These are phyloP conservation scores for Arctostaphylos glauca DNA, from an alignment of 148 eudicot species.

Conservation along the genomic window DNA sequence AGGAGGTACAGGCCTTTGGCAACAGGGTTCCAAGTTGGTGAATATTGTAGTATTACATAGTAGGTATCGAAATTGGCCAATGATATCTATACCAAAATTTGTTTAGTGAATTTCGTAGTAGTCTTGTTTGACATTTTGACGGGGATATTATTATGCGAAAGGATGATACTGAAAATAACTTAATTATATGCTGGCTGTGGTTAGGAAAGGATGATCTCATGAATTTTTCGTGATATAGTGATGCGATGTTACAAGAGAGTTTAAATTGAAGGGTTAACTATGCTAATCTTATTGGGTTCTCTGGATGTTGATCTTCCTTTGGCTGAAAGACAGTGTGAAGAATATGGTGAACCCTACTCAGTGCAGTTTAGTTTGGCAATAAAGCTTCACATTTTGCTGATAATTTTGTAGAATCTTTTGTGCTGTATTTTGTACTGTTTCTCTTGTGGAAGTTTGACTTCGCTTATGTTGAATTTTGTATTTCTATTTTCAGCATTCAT, in stretches of 20 bases:
- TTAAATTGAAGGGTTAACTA: background rate
- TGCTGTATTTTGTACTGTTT: background rate
- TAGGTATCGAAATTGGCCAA: no score
- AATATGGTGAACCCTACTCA: background rate
- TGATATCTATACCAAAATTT: background rate
- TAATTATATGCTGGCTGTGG: background rate
- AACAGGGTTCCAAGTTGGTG: background rate
- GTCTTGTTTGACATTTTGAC: background rate
- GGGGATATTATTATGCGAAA: background rate
- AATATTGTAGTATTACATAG: background rate
- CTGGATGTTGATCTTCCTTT: background rate
- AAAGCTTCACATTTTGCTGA: background rate
- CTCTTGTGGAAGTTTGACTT: background rate
- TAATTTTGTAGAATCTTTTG: background rate
- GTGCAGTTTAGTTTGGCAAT: background rate
- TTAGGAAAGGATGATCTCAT: background rate
- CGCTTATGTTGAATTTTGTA: background rate
- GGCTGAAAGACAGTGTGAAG: background rate
- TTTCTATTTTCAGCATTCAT: slow-evolving; percentile 16
- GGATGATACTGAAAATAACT: background rate
- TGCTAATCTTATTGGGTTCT: background rate
- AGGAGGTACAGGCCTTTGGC: background rate
- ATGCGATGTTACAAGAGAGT: background rate
- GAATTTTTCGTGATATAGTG: background rate
- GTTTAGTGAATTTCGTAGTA: background rate